Conservation (phyloP, 1,284 basidiomycete species). For the Schizophyllum amplum region DNA sequence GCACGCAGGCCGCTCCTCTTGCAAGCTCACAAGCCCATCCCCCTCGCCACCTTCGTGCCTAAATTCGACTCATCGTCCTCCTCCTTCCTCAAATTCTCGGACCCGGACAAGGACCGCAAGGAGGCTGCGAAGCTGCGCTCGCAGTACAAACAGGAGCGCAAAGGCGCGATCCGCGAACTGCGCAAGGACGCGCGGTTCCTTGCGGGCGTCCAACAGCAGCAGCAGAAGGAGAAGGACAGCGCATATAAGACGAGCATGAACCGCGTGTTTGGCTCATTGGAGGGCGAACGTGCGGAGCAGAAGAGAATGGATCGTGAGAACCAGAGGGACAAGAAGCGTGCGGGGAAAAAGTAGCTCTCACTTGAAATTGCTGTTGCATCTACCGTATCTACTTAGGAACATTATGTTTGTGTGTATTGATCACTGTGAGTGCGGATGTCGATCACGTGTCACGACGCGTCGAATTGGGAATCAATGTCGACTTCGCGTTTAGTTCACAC, state of each 20-base stretch:
- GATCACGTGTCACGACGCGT: background rate
- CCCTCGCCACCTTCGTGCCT: conserved; percentile 89
- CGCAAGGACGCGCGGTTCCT: conserved; percentile 94
- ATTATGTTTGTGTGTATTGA: background rate
- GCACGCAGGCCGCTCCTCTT: conserved; percentile 76
- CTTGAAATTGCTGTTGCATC: background rate
- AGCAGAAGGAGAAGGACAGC: conserved; percentile 78
- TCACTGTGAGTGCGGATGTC: background rate
- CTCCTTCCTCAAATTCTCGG: conserved; percentile 74
- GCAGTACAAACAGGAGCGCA: conserved; percentile 92
- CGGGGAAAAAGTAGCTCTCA: conserved; percentile 50
- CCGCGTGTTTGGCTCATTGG: conserved; percentile 74
- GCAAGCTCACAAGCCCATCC: conserved; percentile 94
- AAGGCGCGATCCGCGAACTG: conserved; percentile 94
- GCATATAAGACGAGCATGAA: conserved; percentile 77
- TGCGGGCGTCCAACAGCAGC: conserved; percentile 79
- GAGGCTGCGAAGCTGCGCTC: conserved; percentile 81
- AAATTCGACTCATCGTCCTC: conserved; percentile 88
- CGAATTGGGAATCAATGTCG: background rate
- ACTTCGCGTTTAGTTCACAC: background rate
- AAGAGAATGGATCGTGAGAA: conserved; percentile 87
- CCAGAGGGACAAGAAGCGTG: conserved; percentile 64
- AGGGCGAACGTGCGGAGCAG: conserved; percentile 91
- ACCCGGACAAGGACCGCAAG: conserved; percentile 91
- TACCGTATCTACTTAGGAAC: background rate